These are phyloP conservation scores for Nakazawaea siamensis DNA, from an alignment of 805 yeast species.

Conservation along the genomic window DNA sequence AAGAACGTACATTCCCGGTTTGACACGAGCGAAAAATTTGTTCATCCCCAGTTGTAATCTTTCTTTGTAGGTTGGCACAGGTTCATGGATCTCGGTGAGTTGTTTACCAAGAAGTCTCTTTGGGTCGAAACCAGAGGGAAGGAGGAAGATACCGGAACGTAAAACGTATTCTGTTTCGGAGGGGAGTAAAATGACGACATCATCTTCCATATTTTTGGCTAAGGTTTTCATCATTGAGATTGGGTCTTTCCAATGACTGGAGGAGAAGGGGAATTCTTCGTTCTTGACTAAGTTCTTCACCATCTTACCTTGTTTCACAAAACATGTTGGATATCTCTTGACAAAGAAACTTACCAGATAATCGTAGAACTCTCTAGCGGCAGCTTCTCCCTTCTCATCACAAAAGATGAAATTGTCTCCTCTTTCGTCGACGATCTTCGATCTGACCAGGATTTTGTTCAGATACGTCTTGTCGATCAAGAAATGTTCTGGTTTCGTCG, in stretches of 20 bases:
- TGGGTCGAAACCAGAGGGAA: slow-evolving; percentile 73
- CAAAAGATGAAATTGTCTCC: slow-evolving; percentile 25
- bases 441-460: slow-evolving; percentile 31
- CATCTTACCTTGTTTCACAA: neutral
- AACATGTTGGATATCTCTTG: slow-evolving; percentile 1
- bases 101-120: slow-evolving; percentile 21
- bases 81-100: slow-evolving; percentile 47
- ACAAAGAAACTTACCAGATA: slow-evolving; percentile 17
- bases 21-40: slow-evolving; percentile 44
- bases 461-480: slow-evolving; percentile 54
- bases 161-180: slow-evolving; percentile 43
- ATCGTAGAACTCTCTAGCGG: slow-evolving; percentile 45
- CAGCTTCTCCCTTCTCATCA: slow-evolving; percentile 18
- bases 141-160: slow-evolving; percentile 49
- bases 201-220: slow-evolving; percentile 45
- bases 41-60: slow-evolving; percentile 50
- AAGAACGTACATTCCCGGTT: slow-evolving; percentile 40
- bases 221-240: slow-evolving; percentile 13
- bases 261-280: slow-evolving; percentile 27
- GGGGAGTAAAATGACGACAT: slow-evolving; percentile 44
- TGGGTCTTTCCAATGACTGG: slow-evolving; percentile 4
- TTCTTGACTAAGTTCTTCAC: slow-evolving; percentile 30
- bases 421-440: slow-evolving; percentile 22
- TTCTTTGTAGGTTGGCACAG: slow-evolving; percentile 53
- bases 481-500: slow-evolving; percentile 46